phyloP scores from a whole-genome alignment of 441 rosid species.

The Viola pubescens region DNA sequence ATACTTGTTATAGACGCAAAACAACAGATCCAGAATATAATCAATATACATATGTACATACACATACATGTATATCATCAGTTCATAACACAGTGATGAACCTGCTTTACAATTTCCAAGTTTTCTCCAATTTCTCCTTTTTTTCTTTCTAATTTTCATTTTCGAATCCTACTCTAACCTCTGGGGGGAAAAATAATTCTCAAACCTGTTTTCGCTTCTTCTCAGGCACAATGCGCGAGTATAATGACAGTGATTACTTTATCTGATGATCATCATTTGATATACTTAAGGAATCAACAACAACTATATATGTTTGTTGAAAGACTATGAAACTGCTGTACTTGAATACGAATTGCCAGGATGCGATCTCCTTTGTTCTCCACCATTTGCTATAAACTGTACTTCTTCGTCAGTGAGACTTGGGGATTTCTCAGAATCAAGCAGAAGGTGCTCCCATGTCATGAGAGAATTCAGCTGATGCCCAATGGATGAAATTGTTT shows the following conservation, averaged over 20 bases:
- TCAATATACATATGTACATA: no score
- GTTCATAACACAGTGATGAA: no score
- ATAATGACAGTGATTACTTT: neutral
- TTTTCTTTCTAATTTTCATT: constrained; percentile 8
- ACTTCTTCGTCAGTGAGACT: constrained; percentile 20
- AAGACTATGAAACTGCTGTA: constrained; percentile 12
- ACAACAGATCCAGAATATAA: no score
- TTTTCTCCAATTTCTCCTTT: no score
- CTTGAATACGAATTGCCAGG: constrained; percentile 10
- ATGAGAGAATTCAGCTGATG: constrained; percentile 58
- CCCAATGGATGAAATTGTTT: constrained; percentile 67
- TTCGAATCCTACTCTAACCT: constrained; percentile 10
- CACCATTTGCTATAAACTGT: constrained; percentile 10
- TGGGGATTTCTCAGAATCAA: constrained; percentile 29
- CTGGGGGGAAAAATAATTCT: constrained; percentile 17
- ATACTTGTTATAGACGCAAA: no score
- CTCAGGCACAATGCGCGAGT: constrained; percentile 10
- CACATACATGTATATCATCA: no score
- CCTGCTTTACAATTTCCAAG: no score
- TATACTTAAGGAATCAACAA: constrained; percentile 6
- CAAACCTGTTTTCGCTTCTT: constrained; percentile 15
- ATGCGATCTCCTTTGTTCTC: constrained; percentile 15
- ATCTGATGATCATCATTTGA: neutral
- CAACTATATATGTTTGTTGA: constrained; percentile 6
- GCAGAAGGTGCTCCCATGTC: constrained; percentile 45